Evolutionary conservation across 2,329 filamentous ascomycete genomes (phyloP), one percentile per base, ranked within the genome.

Genomic region (Esteya vermicola): DNA sequence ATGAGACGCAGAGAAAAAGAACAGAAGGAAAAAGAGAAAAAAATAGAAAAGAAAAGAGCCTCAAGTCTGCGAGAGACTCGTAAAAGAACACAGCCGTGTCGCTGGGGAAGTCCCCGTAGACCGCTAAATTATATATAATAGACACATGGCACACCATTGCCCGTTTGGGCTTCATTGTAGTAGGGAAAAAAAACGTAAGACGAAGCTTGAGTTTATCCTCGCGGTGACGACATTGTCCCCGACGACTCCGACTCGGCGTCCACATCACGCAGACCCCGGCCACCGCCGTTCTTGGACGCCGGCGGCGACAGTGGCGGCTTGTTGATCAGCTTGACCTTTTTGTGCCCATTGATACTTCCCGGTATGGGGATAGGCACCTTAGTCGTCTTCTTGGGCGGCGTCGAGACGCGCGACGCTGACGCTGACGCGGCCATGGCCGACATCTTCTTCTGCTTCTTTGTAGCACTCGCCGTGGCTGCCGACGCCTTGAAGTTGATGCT

Each of bases 161-260:
- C n/a, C n/a, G n/a, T n/a, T n/a, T n/a, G n/a, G n/a, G n/a, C n/a
- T n/a, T n/a, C n/a, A n/a, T n/a, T n/a, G n/a, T n/a, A n/a, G n/a
- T n/a, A n/a, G n/a, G n/a, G n/a, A n/a, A n/a, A n/a, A n/a, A n/a
- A n/a, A n/a, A n/a, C n/a, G n/a, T n/a, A n/a, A n/a, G n/a, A n/a
- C n/a, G n/a, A n/a, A n/a, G n/a, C n/a, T n/a, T n/a, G n/a, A n/a
- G n/a, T n/a, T 30, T n/a, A 33, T 10, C 18, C 19, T 12, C 59
- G 67, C 16, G 71, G 71, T 14, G 71, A 74, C 1, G 71, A 75
- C 43, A 72, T 52, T 0, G 68, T 68, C 16, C 65, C 72, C 1
- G 70, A 73, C 31, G 70, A 72, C 50, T 75, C 72, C 14, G 70
- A 73, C 45, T 66, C 67, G 32, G 57, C 64, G 14, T 47, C 45